phyloP scores from a whole-genome alignment of 139 green algal genomes.

The Volvox africanus region DNA sequence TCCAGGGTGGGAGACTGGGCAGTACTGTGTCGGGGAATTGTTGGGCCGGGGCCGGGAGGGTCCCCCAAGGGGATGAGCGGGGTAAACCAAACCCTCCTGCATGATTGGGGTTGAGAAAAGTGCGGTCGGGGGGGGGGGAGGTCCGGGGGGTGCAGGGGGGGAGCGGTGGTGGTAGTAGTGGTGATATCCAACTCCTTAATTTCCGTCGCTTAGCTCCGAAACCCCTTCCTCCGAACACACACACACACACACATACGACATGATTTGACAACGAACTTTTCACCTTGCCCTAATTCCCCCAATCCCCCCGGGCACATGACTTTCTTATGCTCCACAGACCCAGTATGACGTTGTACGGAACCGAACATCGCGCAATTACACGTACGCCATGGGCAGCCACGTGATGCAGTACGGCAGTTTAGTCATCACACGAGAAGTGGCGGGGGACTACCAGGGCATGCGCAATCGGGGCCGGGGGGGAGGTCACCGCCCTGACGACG shows the following conservation, averaged over 20 bases:
- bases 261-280: too few relatives aligned
- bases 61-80: too few relatives aligned
- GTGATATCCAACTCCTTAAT: too few relatives aligned
- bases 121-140: not conserved
- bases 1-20: conserved; percentile 50
- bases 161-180: not conserved
- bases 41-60: not conserved
- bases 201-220: too few relatives aligned
- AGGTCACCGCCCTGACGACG: not conserved
- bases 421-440: conserved; percentile 76
- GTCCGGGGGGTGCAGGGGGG: too few relatives aligned
- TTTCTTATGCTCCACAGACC: conserved; percentile 3
- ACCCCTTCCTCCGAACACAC: too few relatives aligned
- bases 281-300: not conserved
- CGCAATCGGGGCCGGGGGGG: not conserved
- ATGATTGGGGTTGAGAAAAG: not conserved
- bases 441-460: conserved; percentile 74
- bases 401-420: conserved; percentile 89
- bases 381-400: conserved; percentile 77
- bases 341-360: conserved; percentile 86
- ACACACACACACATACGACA: too few relatives aligned
- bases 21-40: conserved; percentile 58
- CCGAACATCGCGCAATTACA: conserved; percentile 86
- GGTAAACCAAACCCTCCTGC: too few relatives aligned
- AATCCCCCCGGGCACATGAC: too few relatives aligned